Base-by-base conservation (phyloP, 148 eudicot species). In the Chenopodium suecicum region DNA sequence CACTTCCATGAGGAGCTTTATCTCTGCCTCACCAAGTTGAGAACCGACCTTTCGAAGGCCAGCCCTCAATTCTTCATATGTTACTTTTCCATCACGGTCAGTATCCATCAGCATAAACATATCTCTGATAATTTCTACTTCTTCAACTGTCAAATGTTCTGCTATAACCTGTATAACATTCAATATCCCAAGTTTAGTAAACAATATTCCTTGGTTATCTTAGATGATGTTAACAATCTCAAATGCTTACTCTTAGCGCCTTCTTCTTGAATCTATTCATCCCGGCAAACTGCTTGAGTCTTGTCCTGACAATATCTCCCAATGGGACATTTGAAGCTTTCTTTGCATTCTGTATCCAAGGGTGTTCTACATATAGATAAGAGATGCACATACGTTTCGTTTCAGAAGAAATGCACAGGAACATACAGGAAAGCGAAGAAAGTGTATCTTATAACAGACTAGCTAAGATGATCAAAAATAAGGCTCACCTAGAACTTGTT, bases 241-340 rank as follows among this genome's bases (percentile, higher is more conserved):
- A 41, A 52, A 64, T 20, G 29, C 16, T 65, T 22, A 94, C 98
- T 75, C 98, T 58, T 75, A 94, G 76, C 19, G 94, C 97, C 81
- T 81, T 94, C 97, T 94, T 94, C 81, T 94, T 94, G 83, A 94
- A 94, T 84, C 91, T 89, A 78, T 94, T 94, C 98, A 94, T 92
- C 46, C 88, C 88, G 20, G 97, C 92, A 67, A 94, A 94, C 75
- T 94, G 98, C 87, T 91, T 94, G 54, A 94, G 95, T 76, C 98
- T 84, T 64, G 94, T 88, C 84, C 98, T 88, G 20, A 94, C 98
- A 60, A 94, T 91, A 75, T 94, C 98, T 70, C 98, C 98, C 56
- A 94, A 81, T 13, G 97, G 98, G 14, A 92, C 95, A 88, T 94
- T 94, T 74, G 98, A 81, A 79, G 97, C 97, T 83, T 94, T 94